Base-by-base conservation (phyloP, 805 yeast genomes). In the Metschnikowia gruessii region DNA sequence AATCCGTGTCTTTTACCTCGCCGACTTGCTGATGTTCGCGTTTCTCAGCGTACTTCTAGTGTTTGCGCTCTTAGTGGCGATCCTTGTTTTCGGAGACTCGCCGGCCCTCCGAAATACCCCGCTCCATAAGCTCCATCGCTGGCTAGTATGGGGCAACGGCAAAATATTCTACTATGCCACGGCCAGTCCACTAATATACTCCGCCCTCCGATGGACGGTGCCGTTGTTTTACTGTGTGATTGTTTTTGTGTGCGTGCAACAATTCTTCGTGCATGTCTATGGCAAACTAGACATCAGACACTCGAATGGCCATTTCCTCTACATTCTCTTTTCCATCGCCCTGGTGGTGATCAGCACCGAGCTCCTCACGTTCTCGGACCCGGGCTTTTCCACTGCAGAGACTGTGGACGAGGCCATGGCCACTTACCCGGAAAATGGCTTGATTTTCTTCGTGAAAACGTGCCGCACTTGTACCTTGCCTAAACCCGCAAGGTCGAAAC, bases 401-500 rank as follows among this genome's bases (percentile, higher is more conserved):
- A 56, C 53, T 22, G 56, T 51, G 4, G 40, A 28, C 17, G 38
- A 35, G 4, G 51, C 52, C 6, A 21, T 48, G 18, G n/a, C 32
- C 2, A 45, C 47, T 12, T 74, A 68, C 49, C 61, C 62, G 3
- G 60, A 64, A 53, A 87, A 85, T 58, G 64, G 71, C 18, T 60
- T 85, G 31, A 70, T 85, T 18, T 85, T 75, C 61, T 74, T 78
- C 57, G 68, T 75, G 40, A 67, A 63, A 12, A 55, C 51, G 15
- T 81, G 86, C 58, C 29, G 63, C 13, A 81, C 85, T 0, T 81
- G 86, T 53, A 45, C 54, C 12, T 37, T 64, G 15, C 42, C 57
- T 55, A 61, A 80, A 63, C 86, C 86, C 0, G 85, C 86, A 3
- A 61, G 86, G 24, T 76, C 90, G 0, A 79, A 84, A 45, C 86